Evolutionary conservation across 164 flowering plant genomes (phyloP), one percentile per base, ranked within the genome.

Genomic region (Dillenia turbinata): DNA sequence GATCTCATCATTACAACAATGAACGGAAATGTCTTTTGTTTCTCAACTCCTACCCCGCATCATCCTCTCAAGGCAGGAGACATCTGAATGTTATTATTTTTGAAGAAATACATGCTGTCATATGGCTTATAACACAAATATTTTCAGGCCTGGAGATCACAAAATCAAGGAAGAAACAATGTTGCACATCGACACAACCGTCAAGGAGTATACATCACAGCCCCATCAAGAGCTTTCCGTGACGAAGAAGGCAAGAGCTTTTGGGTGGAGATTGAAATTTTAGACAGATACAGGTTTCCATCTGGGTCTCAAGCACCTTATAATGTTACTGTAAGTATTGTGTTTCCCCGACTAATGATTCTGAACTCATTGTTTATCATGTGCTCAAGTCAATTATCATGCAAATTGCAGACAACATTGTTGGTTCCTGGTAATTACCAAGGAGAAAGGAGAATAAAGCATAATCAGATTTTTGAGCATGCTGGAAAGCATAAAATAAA

Each of bases 1-100:
- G 99, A 95, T 85, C 94, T 95, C 49, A 74, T 95, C 48, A 98
- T 95, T 46, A 77, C 98, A 54, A 95, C 99, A 57, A 95, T 95
- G 99, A 95, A 95, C 62, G 99, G 99, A 57, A 95, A 95, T 70
- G 99, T 95, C 63, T 90, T 95, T 71, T 95, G 99, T 85, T 95
- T 95, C 72, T 92, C 99, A 12, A 95, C 97, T 60, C 92, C 97
- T 60, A 66, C 85, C 52, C 86, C 89, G 11, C 92, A 95, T 72
- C 90, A 92, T 79, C 96, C 98, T 54, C 87, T 90, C 68, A 95
- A 95, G 89, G 99, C 74, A 79, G 17, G 75, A 58, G 44, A 16
- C 44, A 49, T 50, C 12, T 62, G n/a, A 54, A 56, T 8, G 22
- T 61, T 19, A 49, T n/a, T 9, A 54, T 12, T 17, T 26, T 22